Evolutionary conservation across 805 yeast genomes (phyloP).

Genomic region (Saturnispora bothae): DNA sequence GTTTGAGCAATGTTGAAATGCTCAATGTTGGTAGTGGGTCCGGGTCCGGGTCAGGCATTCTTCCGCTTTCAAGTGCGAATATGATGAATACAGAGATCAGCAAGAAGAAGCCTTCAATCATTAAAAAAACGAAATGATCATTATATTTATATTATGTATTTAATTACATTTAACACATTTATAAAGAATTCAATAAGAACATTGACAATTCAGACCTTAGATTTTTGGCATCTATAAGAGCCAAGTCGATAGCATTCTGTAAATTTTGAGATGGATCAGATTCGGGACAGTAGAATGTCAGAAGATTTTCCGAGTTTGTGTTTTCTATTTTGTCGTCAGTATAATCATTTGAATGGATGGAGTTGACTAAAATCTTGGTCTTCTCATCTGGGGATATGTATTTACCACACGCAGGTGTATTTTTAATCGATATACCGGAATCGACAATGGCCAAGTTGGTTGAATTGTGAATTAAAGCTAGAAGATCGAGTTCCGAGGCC

Average conservation of each 20-base stretch:
- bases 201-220: constrained; percentile 37
- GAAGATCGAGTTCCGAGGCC: constrained; percentile 27
- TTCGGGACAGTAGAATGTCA: constrained; percentile 46
- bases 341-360: constrained; percentile 22
- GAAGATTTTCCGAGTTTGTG: constrained; percentile 41
- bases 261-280: constrained; percentile 15
- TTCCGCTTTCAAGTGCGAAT: no score
- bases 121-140: no score
- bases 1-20: no score
- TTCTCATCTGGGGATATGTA: constrained; percentile 5
- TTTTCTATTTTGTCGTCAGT: constrained; percentile 9
- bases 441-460: constrained; percentile 71
- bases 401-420: constrained; percentile 59
- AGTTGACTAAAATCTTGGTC: constrained; percentile 23
- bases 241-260: constrained; percentile 21
- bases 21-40: no score
- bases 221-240: constrained; percentile 35
- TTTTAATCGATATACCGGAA: constrained; percentile 72
- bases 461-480: constrained; percentile 42
- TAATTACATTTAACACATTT: no score
- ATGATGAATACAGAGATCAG: no score
- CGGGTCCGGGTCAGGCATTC: no score
- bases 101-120: no score
- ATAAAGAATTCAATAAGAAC: constrained; percentile 24
- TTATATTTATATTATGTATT: no score